These are phyloP conservation scores for Erythrophleum ivorense DNA, from an alignment of 331 rosid genomes.

Conservation along the genomic window DNA sequence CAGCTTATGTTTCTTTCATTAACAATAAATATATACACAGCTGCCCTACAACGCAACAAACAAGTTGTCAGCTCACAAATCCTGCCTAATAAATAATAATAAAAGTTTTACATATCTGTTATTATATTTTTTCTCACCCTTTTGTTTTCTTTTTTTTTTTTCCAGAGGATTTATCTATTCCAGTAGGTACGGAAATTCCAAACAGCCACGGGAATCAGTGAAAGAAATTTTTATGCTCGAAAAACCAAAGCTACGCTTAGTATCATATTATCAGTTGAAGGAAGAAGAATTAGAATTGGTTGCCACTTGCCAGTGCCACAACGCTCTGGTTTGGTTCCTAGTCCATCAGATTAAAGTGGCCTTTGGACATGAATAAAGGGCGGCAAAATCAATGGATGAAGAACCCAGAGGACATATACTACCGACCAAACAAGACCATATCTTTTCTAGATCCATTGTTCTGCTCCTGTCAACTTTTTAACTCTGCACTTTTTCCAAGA, in stretches of 20 bases:
- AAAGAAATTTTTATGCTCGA: constrained; percentile 19
- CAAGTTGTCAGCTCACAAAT: constrained; percentile 62
- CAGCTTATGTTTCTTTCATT: constrained; percentile 71
- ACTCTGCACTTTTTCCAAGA: constrained; percentile 64
- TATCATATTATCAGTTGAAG: constrained; percentile 27
- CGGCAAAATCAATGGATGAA: constrained; percentile 62
- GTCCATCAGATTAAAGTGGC: constrained; percentile 52
- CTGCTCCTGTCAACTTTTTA: constrained; percentile 49
- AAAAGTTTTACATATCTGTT: neutral
- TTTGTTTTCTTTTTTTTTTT: neutral
- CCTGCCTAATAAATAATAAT: constrained; percentile 39
- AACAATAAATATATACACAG: constrained; percentile 33
- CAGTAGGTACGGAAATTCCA: constrained; percentile 42
- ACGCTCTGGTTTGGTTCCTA: constrained; percentile 42
- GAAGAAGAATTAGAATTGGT: constrained; percentile 37
- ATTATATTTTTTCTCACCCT: neutral
- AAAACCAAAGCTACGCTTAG: constrained; percentile 40
- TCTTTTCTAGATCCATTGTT: constrained; percentile 69
- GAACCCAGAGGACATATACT: constrained; percentile 57
- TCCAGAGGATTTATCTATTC: constrained; percentile 46
- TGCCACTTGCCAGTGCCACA: constrained; percentile 12
- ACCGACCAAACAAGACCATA: constrained; percentile 71
- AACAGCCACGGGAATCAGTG: constrained; percentile 35
- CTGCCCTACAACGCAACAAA: constrained; percentile 49
- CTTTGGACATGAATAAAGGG: constrained; percentile 56